Base-by-base conservation (phyloP, 176 grass and related monocot genomes). In the Avena insularis region DNA sequence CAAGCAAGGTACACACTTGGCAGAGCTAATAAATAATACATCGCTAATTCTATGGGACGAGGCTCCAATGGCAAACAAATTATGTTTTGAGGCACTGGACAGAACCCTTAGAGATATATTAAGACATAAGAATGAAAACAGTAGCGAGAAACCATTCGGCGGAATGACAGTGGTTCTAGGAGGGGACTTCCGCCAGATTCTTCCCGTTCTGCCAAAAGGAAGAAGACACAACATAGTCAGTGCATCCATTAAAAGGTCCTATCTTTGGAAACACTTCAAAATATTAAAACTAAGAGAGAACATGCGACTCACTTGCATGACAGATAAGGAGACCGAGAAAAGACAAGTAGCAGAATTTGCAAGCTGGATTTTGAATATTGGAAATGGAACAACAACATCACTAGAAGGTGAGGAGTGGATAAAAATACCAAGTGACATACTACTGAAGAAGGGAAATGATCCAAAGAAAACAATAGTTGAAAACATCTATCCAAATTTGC, bases 111-210 rank as follows among this genome's bases (percentile, higher is more conserved):
- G 58, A 15, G 58, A 60, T 60, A 60, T 60, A 60, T 3, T 60
- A 60, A 20, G 20, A 20, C 58, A 60, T 60, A 60, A 60, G 7
- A 60, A 21, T 60, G 58, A 60, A 3, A 60, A 21, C 58, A 60
- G 3, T 8, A 21, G 20, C 9, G 58, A 60, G 20, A 60, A 15
- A 10, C 48, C 73, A 50, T 76, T 76, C 25, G 73, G 72, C 12
- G 48, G 73, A 14, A 76, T 76, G 73, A 54, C 73, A 29, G 7
- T 76, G 25, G 73, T 76, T 16, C 73, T 76, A 33, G 48, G 73
- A 76, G 23, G 73, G 12, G 48, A 76, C 49, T 76, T 76, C 48
- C 12, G 77, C 17, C 20, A 80, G 21, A 80, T 80, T 4, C 57
- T 80, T 14, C 20, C 38, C 0, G 20, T 80, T 4, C 5, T 80